Percentiles rank a stretch among this genome's conserved stretches.
Evolutionary conservation across 768 basidiomycete genomes (phyloP).

Genomic region (Leccinellum luteum): DNA sequence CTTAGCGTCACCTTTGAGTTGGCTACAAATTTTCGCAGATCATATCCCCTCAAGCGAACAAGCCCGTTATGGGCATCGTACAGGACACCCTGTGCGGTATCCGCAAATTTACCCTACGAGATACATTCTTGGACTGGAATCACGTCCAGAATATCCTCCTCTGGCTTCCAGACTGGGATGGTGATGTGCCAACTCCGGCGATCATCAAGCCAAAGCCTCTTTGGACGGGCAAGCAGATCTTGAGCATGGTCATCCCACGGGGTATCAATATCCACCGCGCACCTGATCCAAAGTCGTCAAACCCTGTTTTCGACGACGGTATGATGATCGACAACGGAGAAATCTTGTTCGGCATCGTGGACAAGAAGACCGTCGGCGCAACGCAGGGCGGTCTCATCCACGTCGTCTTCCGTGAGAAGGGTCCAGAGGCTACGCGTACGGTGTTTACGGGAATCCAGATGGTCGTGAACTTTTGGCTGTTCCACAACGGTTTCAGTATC

Average conservation of each 20-base stretch:
- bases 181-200: conserved; percentile 84
- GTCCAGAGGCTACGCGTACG: conserved; percentile 84
- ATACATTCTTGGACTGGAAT: conserved; percentile 93
- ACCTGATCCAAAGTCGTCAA: conserved; percentile 73
- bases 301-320: conserved; percentile 89
- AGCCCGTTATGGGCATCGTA: conserved; percentile 99
- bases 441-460: conserved; percentile 93
- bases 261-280: conserved; percentile 91
- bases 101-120: conserved; percentile 94
- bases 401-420: conserved; percentile 96
- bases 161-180: conserved; percentile 99
- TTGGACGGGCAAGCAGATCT: conserved; percentile 97
- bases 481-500: conserved; percentile 98
- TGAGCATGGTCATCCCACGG: conserved; percentile 87
- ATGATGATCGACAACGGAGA: conserved; percentile 97
- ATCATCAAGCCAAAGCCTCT: conserved; percentile 96
- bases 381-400: conserved; percentile 93
- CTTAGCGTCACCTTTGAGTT: neutral
- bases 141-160: conserved; percentile 96
- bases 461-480: conserved; percentile 97
- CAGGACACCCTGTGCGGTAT: conserved; percentile 98
- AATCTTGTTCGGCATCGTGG: conserved; percentile 90
- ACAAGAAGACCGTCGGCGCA: conserved; percentile 99
- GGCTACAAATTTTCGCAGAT: conserved; percentile 52
- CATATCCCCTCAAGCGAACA: conserved; percentile 98